Percentiles rank a stretch among this genome's conserved stretches.
These are phyloP conservation scores for Kuraishia borneana DNA, from an alignment of 805 yeast genomes.

Conservation along the genomic window DNA sequence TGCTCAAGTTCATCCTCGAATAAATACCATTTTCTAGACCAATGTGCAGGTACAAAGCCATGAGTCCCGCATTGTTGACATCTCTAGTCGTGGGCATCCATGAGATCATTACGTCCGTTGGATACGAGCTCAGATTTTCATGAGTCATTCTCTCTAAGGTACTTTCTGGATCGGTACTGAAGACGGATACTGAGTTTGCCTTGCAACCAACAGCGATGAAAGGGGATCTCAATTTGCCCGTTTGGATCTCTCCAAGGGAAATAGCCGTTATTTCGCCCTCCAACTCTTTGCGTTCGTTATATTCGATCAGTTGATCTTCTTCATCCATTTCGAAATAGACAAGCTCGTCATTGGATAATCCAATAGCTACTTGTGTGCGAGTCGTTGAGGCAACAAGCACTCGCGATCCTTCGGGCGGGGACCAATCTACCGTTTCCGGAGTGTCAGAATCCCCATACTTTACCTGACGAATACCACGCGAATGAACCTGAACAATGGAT, in stretches of 20 bases:
- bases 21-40: slow-evolving; percentile 83
- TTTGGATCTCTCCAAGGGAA: slow-evolving; percentile 36
- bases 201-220: slow-evolving; percentile 62
- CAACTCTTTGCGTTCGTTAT: slow-evolving; percentile 48
- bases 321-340: slow-evolving; percentile 75
- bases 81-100: slow-evolving; percentile 14
- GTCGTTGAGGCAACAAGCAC: slow-evolving; percentile 54
- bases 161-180: slow-evolving; percentile 48
- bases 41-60: slow-evolving; percentile 41
- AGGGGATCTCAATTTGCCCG: slow-evolving; percentile 35
- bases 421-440: slow-evolving; percentile 52
- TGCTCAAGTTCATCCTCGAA: slow-evolving; percentile 49
- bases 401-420: slow-evolving; percentile 66
- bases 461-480: slow-evolving; percentile 58
- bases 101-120: slow-evolving; percentile 23
- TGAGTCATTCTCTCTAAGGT: slow-evolving; percentile 51
- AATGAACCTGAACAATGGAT: slow-evolving; percentile 64
- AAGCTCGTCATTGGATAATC: slow-evolving; percentile 60
- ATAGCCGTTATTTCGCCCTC: slow-evolving; percentile 36
- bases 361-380: slow-evolving; percentile 56
- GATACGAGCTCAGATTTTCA: slow-evolving; percentile 53
- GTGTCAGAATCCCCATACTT: slow-evolving; percentile 17
- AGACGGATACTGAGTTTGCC: slow-evolving; percentile 58
- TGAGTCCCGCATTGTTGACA: slow-evolving; percentile 4
- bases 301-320: slow-evolving; percentile 59